A percentile compares a stretch with the other conserved stretches of the same genome.
Evolutionary conservation across 139 green algal species (phyloP).

Genomic region (Chlorokybus atmophyticus): DNA sequence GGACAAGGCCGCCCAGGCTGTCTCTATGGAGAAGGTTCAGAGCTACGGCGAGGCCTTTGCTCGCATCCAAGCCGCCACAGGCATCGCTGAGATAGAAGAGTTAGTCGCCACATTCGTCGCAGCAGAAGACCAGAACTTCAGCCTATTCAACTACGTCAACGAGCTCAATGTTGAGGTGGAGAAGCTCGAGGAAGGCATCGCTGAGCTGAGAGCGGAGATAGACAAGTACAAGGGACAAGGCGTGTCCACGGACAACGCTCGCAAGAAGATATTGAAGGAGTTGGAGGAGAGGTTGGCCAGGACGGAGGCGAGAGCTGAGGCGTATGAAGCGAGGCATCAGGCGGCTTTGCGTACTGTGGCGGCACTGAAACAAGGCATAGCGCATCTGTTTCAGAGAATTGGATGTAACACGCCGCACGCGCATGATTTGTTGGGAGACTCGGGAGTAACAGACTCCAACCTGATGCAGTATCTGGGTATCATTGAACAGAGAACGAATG

Average conservation of each 20-base stretch:
- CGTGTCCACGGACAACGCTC: conserved; percentile 13
- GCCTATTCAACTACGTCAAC: conserved; percentile 67
- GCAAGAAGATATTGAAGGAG: conserved; percentile 27
- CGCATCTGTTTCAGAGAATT: conserved; percentile 51
- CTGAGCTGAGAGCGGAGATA: conserved; percentile 22
- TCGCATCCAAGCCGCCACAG: conserved; percentile 56
- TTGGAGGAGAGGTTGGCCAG: conserved; percentile 26
- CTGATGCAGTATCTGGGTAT: conserved; percentile 75
- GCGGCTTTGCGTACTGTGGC: conserved; percentile 33
- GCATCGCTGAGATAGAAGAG: conserved; percentile 53
- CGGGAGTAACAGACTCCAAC: conserved; percentile 56
- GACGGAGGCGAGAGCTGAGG: conserved; percentile 38
- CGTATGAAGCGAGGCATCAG: conserved; percentile 40
- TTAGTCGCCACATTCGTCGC: conserved; percentile 55
- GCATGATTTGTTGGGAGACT: conserved; percentile 46
- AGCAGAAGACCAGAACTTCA: conserved; percentile 59
- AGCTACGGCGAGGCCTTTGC: conserved; percentile 58
- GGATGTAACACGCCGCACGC: conserved; percentile 58
- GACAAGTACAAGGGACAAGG: conserved; percentile 28
- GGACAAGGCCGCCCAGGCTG: conserved; percentile 45
- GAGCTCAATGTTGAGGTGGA: conserved; percentile 62
- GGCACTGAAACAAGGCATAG: conserved; percentile 31
- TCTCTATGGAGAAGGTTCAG: conserved; percentile 55
- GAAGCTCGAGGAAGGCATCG: conserved; percentile 49
- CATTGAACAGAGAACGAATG: conserved; percentile 75